Evolutionary conservation across 2,329 filamentous ascomycete genomes (phyloP), one percentile per base, ranked within the genome.

Genomic region (Neurospora sp.): DNA sequence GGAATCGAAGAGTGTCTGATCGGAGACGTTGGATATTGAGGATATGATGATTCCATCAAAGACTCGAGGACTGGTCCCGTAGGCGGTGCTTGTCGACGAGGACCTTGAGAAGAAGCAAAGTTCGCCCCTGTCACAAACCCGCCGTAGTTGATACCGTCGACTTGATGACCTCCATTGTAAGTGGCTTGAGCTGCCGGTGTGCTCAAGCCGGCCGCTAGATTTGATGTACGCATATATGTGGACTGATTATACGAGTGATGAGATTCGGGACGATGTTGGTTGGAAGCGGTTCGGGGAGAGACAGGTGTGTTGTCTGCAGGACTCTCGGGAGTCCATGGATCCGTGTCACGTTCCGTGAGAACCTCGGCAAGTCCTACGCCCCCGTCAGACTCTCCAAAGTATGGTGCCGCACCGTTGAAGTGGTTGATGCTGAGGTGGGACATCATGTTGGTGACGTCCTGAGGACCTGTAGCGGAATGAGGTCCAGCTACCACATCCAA

Each of bases 361-460:
- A 74, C 71, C 66, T 76, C 74, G 66, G 76, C 76, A 6, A 75
- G 73, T 38, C 74, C 71, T 13, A 74, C 74, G 19, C 76, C 76
- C 38, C 75, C 76, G 52, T 77, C 76, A 11, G 76, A 76, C 40
- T 73, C 67, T 19, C 71, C 72, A 52, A 73, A 77, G 4, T 76
- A 68, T 28, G 75, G 74, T 5, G 71, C 71, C 36, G 73, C 76
- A 36, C 52, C 52, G 66, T 74, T 71, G 70, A 76, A 76, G 66
- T 71, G 72, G 69, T 70, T 36, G 62, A 74, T 66, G 58, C 68
- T 70, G 67, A 74, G 68, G 6, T 74, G 69, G 17, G 69, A 43
- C 75, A 76, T 76, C 72, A 73, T 74, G 23, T 66, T 67, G 4
- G 71, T 69, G 66, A 74, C 66, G 38, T 74, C 73, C 17, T 75